A percentile compares a stretch with the other conserved stretches of the same genome.
These are phyloP conservation scores for Neurospora sp. DNA, from an alignment of 495 filamentous ascomycete species.

Conservation along the genomic window DNA sequence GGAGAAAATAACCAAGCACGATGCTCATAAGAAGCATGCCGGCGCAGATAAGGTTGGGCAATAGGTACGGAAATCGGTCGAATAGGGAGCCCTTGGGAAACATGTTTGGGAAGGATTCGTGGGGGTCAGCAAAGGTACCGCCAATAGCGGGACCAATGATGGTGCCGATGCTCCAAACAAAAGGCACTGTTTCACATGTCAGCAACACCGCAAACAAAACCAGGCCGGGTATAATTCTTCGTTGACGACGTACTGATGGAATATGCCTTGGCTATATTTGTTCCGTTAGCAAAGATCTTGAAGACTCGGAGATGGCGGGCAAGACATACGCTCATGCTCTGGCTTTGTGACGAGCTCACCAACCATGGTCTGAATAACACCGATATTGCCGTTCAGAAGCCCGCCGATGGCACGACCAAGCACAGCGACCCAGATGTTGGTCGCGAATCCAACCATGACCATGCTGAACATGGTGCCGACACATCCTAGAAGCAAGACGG, in stretches of 20 bases:
- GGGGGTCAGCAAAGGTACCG: constrained; percentile 65
- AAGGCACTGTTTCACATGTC: constrained; percentile 48
- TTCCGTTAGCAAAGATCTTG: constrained; percentile 16
- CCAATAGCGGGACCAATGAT: constrained; percentile 78
- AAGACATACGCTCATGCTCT: constrained; percentile 67
- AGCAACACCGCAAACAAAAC: background rate
- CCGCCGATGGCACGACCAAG: constrained; percentile 68
- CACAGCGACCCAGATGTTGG: constrained; percentile 70
- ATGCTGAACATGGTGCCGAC: constrained; percentile 70
- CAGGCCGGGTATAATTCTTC: background rate
- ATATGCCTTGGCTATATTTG: constrained; percentile 55
- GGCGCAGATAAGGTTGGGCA: constrained; percentile 73
- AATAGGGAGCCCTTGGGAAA: constrained; percentile 59
- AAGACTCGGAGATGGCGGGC: background rate
- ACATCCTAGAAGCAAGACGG: constrained; percentile 69
- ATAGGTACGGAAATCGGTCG: constrained; percentile 67
- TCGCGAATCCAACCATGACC: constrained; percentile 71
- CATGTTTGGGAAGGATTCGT: constrained; percentile 53
- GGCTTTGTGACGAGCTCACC: constrained; percentile 69
- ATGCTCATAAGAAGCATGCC: constrained; percentile 63
- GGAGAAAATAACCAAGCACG: constrained; percentile 57
- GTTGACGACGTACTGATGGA: constrained; percentile 40
- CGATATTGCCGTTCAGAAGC: constrained; percentile 77
- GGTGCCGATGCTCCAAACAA: constrained; percentile 79
- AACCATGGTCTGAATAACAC: constrained; percentile 89